phyloP scores from a whole-genome alignment of 2,329 filamentous ascomycete genomes.

The Ophioceras dolichostomum region DNA sequence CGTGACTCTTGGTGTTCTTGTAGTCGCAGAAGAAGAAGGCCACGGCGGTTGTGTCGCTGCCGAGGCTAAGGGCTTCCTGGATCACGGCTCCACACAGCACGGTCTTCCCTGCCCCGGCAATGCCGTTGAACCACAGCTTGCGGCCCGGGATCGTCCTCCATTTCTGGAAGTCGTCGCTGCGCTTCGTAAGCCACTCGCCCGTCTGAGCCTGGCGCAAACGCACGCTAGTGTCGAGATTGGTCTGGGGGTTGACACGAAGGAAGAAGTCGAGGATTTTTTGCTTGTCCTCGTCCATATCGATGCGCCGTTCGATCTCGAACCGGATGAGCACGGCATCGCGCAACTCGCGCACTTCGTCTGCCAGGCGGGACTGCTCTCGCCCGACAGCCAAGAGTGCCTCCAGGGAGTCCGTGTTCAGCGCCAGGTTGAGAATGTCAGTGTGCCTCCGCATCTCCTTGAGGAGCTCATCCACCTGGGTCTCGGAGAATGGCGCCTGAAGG shows the following conservation, averaged over 20 bases:
- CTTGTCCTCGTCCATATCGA: constrained; percentile 6
- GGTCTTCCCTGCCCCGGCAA: constrained; percentile 16
- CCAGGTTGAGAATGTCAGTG: constrained; percentile 10
- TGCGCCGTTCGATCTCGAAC: constrained; percentile 8
- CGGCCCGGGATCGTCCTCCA: constrained; percentile 10
- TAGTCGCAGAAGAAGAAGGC: constrained; percentile 21
- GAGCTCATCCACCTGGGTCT: constrained; percentile 8
- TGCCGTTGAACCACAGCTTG: constrained; percentile 14
- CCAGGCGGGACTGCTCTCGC: constrained; percentile 3
- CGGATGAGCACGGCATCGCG: constrained; percentile 4
- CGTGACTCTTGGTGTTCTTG: constrained; percentile 10
- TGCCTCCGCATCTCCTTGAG: constrained; percentile 10
- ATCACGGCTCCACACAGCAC: constrained; percentile 13
- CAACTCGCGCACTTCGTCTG: constrained; percentile 3
- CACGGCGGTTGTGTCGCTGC: constrained; percentile 4
- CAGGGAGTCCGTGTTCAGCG: constrained; percentile 10
- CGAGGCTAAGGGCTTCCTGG: constrained; percentile 7
- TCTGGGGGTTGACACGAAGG: constrained; percentile 12
- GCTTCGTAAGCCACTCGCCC: constrained; percentile 9
- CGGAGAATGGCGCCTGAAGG: constrained; percentile 13
- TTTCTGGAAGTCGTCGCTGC: constrained; percentile 6
- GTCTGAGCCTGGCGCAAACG: constrained; percentile 12
- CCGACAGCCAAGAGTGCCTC: constrained; percentile 4
- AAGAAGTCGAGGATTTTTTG: constrained; percentile 9
- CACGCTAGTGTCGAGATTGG: constrained; percentile 9